Base-by-base conservation (phyloP, 2,329 filamentous ascomycete genomes). In the Xylariaceae sp. region DNA sequence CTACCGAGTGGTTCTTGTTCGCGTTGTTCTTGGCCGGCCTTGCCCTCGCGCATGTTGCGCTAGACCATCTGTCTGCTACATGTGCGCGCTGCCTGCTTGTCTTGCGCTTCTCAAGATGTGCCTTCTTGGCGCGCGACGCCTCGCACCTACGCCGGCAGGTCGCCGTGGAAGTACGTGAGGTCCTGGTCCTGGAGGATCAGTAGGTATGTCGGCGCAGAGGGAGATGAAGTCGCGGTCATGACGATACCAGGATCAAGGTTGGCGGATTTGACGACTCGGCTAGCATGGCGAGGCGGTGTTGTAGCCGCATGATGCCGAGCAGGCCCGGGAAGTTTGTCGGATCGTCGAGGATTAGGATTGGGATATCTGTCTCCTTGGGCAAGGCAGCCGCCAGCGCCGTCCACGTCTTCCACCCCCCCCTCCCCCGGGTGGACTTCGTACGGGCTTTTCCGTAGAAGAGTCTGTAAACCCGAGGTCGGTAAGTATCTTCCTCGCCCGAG, bases 311-410 rank as follows among this genome's bases (percentile, higher is more conserved):
- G 54, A 96, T 92, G 1, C 89, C 90, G 0, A 92, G 80, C 0
- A 96, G 77, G 67, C 96, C 91, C 1, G 96, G 81, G 68, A 91
- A 96, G 68, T 96, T 96, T 32, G 91, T 96, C 0, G 91, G 91
- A 69, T 96, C 91, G 70, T 96, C 91, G 2, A 96, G 83, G 48
- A 96, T 87, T 55, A 96, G 78, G 2, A 96, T 87, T 55, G 96
- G 78, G 2, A 96, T 84, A 62, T 96, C 90, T 0, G 87, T 84
- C 7, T 88, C 83, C 59, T 92, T 88, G 1, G 91, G 82, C 3
- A 96, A 78, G 0, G 85, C 84, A 2, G 78, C 77, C 2, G 88
- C 87, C 0, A 91, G 78, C 55, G 85, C 78, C 23, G 84, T 84
- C 9, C 89, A 82, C 85, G 90, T 91, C 57, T 80, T 82, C 88